Evolutionary conservation across 140 eudicot genomes (phyloP).

Genomic region (Stevia rebaudiana): DNA sequence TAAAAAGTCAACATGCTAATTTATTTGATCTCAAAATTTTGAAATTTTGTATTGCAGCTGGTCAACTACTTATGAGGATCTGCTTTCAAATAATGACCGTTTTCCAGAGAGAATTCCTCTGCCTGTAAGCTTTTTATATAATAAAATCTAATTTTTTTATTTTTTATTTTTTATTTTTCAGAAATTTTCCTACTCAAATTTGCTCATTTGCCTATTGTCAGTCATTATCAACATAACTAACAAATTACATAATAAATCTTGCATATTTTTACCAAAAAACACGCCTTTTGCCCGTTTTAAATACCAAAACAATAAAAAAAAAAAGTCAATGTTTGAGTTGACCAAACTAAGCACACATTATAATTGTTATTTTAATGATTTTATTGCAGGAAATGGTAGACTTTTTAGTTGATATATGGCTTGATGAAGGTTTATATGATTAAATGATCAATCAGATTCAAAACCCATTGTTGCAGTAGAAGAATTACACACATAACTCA

Average conservation of each 20-base stretch:
- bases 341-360: background rate
- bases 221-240: no score
- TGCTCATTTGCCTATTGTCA: no score
- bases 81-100: slow-evolving; percentile 57
- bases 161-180: background rate
- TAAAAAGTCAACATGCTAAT: background rate
- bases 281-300: background rate
- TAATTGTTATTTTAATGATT: background rate
- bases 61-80: slow-evolving; percentile 73
- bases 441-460: slow-evolving; percentile 18
- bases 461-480: slow-evolving; percentile 20
- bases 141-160: background rate
- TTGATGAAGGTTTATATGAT: slow-evolving; percentile 38
- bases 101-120: slow-evolving; percentile 60
- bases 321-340: slow-evolving; percentile 13
- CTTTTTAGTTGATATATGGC: slow-evolving; percentile 40
- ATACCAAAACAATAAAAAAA: background rate
- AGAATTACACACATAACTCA: slow-evolving; percentile 18
- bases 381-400: slow-evolving; percentile 35
- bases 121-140: slow-evolving; percentile 34
- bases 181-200: no score
- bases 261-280: background rate
- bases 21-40: slow-evolving; percentile 7
- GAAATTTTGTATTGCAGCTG: slow-evolving; percentile 48
- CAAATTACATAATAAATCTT: no score